phyloP scores from a whole-genome alignment of 176 grass and related monocot genomes.

The Pharus latifolius region DNA sequence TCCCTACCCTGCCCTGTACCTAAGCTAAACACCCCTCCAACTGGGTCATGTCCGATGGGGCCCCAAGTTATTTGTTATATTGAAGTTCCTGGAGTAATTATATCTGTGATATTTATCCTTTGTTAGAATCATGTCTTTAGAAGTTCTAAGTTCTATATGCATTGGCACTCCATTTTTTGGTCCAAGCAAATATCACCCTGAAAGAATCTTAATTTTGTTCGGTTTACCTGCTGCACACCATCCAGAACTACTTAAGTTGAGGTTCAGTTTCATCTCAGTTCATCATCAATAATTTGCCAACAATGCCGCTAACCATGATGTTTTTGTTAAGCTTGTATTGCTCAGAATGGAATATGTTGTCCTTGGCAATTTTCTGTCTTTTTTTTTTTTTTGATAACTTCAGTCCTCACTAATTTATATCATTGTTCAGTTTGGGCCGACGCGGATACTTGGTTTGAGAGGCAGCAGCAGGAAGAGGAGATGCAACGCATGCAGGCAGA shows the following conservation, averaged over 20 bases:
- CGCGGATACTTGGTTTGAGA: conserved; percentile 98
- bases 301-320: background rate
- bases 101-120: background rate
- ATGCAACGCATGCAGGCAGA: conserved; percentile 78
- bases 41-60: too few species aligned
- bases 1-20: too few species aligned
- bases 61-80: too few species aligned
- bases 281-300: background rate
- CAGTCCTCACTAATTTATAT: too few species aligned
- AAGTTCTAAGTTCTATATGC: background rate
- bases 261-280: background rate
- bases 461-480: conserved; percentile 98
- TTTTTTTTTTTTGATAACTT: background rate
- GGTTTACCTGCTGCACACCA: too few species aligned
- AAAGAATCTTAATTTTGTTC: too few species aligned
- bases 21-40: too few species aligned
- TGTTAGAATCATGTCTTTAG: background rate
- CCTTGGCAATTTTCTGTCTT: background rate
- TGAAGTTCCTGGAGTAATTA: too few species aligned
- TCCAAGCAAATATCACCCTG: too few species aligned
- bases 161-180: too few species aligned
- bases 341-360: too few species aligned
- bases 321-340: background rate
- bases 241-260: too few species aligned
- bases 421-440: conserved; percentile 76